Base-by-base conservation (phyloP, 345 rosid species). In the Clarkia xantiana region DNA sequence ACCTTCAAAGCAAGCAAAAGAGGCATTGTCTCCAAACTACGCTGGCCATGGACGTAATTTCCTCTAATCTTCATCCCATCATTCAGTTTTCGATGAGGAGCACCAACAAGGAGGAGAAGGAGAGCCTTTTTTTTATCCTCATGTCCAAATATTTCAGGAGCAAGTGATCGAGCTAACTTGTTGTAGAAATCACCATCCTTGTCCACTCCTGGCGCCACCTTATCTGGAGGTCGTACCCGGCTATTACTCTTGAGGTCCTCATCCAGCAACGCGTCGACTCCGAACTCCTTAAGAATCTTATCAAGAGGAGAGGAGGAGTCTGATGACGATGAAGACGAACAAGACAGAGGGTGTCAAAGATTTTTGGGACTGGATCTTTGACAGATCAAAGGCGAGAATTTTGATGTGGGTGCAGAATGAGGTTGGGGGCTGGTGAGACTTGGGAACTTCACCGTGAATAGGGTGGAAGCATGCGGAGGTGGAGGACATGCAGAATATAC, bases 11-110 rank as follows among this genome's bases (percentile, higher is more conserved):
- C n/a, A n/a, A n/a, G n/a, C n/a, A n/a, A n/a, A n/a, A n/a, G n/a
- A n/a, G n/a, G n/a, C n/a, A n/a, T n/a, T n/a, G n/a, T n/a, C n/a
- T n/a, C n/a, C n/a, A n/a, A n/a, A n/a, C n/a, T n/a, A n/a, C n/a
- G n/a, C n/a, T n/a, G n/a, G n/a, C n/a, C n/a, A n/a, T n/a, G n/a
- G n/a, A n/a, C n/a, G n/a, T n/a, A n/a, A n/a, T n/a, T n/a, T n/a
- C n/a, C n/a, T n/a, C n/a, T n/a, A n/a, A n/a, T n/a, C 96, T 91
- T 91, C 98, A 91, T 91, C 64, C 95, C 95, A 67, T 87, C 98
- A 56, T 86, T 86, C 48, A 91, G 65, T 51, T 84, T 90, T 59
- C 95, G 72, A 70, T 84, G 96, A 47, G 98, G 98, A 65, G 96
- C 95, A 55, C 96, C 95, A 58, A 91, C 95, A 48, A 86, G 96